Conservation (phyloP, 1,284 basidiomycete species). For the Moniliella sp. region DNA sequence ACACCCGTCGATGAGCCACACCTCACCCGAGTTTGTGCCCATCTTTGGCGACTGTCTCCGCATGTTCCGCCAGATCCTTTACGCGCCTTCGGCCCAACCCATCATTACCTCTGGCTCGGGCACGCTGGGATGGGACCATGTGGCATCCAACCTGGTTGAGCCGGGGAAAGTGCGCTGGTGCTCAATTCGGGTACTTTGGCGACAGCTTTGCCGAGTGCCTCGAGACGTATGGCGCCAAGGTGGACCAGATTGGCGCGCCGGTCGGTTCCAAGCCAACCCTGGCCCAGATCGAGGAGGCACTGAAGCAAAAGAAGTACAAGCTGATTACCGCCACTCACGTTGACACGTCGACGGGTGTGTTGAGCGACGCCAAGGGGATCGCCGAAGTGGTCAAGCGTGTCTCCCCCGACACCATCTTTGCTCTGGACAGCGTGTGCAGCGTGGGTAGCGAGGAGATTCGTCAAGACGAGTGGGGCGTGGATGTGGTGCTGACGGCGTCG, state of each 20-base stretch:
- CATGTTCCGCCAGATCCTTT: slow-evolving; percentile 47
- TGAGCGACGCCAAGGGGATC: slow-evolving; percentile 63
- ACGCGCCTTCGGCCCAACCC: slow-evolving; percentile 41
- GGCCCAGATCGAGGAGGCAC: slow-evolving; percentile 48
- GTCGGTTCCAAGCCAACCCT: slow-evolving; percentile 54
- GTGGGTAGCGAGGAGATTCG: slow-evolving; percentile 86
- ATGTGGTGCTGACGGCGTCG: slow-evolving; percentile 67
- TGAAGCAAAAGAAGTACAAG: slow-evolving; percentile 67
- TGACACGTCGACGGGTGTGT: slow-evolving; percentile 44
- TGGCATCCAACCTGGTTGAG: slow-evolving; percentile 58
- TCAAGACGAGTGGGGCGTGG: slow-evolving; percentile 76
- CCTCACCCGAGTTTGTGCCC: slow-evolving; percentile 68
- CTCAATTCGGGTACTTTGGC: slow-evolving; percentile 40
- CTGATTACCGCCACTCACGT: slow-evolving; percentile 81
- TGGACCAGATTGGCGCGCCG: slow-evolving; percentile 62
- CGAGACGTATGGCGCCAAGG: slow-evolving; percentile 66
- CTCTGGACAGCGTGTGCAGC: slow-evolving; percentile 79
- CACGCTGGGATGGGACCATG: slow-evolving; percentile 64
- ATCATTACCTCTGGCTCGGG: slow-evolving; percentile 78
- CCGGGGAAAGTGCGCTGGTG: slow-evolving; percentile 58
- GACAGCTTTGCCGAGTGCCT: slow-evolving; percentile 31
- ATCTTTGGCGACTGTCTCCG: slow-evolving; percentile 74
- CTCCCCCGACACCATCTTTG: slow-evolving; percentile 65
- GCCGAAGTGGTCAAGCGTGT: slow-evolving; percentile 52
- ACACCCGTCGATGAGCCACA: slow-evolving; percentile 42